Base-by-base conservation (phyloP, 768 basidiomycete species). In the Pleurotus cornucopiae region DNA sequence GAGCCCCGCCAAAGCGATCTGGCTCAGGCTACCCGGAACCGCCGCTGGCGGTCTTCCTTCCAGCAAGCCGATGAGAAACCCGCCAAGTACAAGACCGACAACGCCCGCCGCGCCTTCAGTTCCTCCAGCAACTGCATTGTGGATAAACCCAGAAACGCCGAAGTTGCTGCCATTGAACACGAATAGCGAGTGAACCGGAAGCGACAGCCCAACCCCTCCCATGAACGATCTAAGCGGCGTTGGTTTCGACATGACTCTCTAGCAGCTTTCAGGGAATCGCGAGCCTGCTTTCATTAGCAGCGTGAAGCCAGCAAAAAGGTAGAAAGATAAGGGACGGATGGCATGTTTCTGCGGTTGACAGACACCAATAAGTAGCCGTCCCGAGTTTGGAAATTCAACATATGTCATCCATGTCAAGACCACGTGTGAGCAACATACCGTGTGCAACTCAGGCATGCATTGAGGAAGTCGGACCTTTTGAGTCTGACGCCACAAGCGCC, bases 121-220 rank as follows among this genome's bases (percentile, higher is more conserved):
- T 57, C 68, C 66, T 14, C 83, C 81, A 23, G 71, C 71, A 5
- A 75, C 65, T 0, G 79, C 74, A 47, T 76, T 72, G 63, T 85
- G 80, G 2, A 86, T 61, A 59, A 85, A 84, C 14, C 83, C 83
- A 21, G 83, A 85, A 52, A 86, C 78, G 1, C 85, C 85, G 58
- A 84, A 81, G 46, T 79, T 75, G 55, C 70, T 73, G 20, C 83
- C 82, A 55, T 83, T 85, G 40, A 83, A 71, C 12, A 81, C 63
- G 26, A 82, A 66, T 4, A 85, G 69, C 13, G 77, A 66, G 60
- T 85, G 79, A 2, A 78, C 76, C 1, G 84, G 73, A 34, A 84
- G 49, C 20, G 82, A 68, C 18, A 86, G 69, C 45, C 76, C 73
- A 23, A 82, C 51, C 5, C 85, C 84, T 14, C 83, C 83, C 18